phyloP scores from a whole-genome alignment of 1,284 basidiomycete genomes.

The Sporisorium reilianum region DNA sequence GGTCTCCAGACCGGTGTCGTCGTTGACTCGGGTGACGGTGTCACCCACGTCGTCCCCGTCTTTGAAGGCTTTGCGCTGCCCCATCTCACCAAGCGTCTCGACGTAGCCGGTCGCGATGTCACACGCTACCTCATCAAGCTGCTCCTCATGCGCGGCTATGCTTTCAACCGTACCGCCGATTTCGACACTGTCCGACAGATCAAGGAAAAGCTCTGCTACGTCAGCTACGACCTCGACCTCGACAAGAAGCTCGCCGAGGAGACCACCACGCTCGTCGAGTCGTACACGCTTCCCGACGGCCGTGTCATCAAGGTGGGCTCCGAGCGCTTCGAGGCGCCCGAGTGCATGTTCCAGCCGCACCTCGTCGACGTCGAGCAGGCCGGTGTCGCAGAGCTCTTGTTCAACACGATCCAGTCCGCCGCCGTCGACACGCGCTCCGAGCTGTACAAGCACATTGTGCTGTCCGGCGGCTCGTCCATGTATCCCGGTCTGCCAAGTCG shows the following conservation, averaged over 20 bases:
- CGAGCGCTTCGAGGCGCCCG: slow-evolving; percentile 99
- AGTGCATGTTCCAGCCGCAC: slow-evolving; percentile 99
- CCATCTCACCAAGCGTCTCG: slow-evolving; percentile 86
- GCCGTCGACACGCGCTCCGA: slow-evolving; percentile 90
- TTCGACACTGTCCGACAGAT: slow-evolving; percentile 98
- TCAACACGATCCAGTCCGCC: slow-evolving; percentile 92
- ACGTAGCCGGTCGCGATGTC: slow-evolving; percentile 97
- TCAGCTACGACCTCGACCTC: slow-evolving; percentile 92
- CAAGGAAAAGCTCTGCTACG: slow-evolving; percentile 98
- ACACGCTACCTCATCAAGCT: slow-evolving; percentile 99
- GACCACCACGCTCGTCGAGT: slow-evolving; percentile 95
- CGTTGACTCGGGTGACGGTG: slow-evolving; percentile 98
- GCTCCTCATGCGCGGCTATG: slow-evolving; percentile 96
- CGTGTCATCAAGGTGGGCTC: slow-evolving; percentile 96
- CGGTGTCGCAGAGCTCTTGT: slow-evolving; percentile 96
- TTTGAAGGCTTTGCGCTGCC: slow-evolving; percentile 97
- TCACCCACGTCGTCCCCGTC: slow-evolving; percentile 98
- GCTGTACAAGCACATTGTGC: slow-evolving; percentile 97
- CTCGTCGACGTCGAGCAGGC: slow-evolving; percentile 97
- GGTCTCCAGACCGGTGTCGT: slow-evolving; percentile 98
- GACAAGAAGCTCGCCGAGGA: slow-evolving; percentile 95
- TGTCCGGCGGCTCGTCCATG: slow-evolving; percentile 94
- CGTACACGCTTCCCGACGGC: slow-evolving; percentile 97
- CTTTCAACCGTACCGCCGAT: slow-evolving; percentile 98
- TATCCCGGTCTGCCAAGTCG: slow-evolving; percentile 96